These are phyloP conservation scores for Nicotiana rustica DNA, from an alignment of 305 asterid species.

Conservation along the genomic window DNA sequence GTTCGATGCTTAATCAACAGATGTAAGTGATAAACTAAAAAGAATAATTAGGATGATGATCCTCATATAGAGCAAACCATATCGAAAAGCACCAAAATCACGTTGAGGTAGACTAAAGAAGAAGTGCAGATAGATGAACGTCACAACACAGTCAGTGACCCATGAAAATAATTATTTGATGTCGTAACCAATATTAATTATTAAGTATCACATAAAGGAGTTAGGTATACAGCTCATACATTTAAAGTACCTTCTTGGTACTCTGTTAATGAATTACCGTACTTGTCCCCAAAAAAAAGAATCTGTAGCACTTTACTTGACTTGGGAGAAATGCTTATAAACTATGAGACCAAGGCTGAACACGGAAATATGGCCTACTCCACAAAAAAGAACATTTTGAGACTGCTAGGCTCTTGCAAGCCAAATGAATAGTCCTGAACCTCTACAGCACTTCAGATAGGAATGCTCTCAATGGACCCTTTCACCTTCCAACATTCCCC, in stretches of 20 bases:
- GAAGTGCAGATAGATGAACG: neutral
- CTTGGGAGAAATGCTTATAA: neutral
- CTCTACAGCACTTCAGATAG: conserved; percentile 3
- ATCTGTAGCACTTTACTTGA: neutral
- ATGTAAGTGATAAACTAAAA: neutral
- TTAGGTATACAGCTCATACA: neutral
- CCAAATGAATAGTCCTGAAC: conserved; percentile 11
- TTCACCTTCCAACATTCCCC: conserved; percentile 7
- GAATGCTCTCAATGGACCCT: conserved; percentile 16
- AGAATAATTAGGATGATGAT: conserved; percentile 28
- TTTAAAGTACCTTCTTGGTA: conserved; percentile 13
- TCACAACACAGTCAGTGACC: conserved; percentile 15
- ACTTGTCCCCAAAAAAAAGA: neutral
- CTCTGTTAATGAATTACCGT: neutral
- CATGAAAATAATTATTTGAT: conserved; percentile 13
- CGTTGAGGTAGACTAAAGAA: conserved; percentile 1
- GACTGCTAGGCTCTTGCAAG: conserved; percentile 8
- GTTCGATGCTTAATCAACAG: conserved; percentile 10
- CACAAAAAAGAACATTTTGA: neutral
- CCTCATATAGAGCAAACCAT: neutral
- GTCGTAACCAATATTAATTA: neutral
- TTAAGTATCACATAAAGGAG: neutral
- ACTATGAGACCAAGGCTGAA: neutral
- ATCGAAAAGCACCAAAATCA: conserved; percentile 28
- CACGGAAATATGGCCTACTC: neutral